A percentile compares a stretch with the other conserved stretches of the same genome.
Conservation (phyloP, 2,329 filamentous ascomycete genomes). For the Hymenoscyphus linearis region DNA sequence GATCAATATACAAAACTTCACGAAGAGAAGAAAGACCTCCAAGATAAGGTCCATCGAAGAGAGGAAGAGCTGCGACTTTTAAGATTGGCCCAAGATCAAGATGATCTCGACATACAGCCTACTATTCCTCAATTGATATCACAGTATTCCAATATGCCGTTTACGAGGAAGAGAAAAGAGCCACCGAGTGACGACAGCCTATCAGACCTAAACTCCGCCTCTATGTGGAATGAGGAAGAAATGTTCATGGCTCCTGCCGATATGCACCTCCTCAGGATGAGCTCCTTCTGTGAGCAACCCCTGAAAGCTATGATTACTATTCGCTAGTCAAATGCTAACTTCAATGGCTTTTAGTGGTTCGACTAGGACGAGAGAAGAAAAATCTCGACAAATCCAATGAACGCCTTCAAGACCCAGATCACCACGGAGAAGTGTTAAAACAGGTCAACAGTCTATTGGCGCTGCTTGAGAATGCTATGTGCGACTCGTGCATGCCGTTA, state of each 20-base stretch:
- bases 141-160: neutral
- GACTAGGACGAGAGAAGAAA: constrained; percentile 10
- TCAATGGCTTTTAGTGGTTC: constrained; percentile 11
- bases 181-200: too few relatives aligned
- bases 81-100: neutral
- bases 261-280: constrained; percentile 13
- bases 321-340: neutral
- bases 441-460: constrained; percentile 11
- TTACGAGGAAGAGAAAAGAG: neutral
- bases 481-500: constrained; percentile 18
- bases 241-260: constrained; percentile 2
- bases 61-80: constrained; percentile 15
- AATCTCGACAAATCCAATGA: constrained; percentile 10
- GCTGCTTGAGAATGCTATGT: constrained; percentile 15
- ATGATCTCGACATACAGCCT: neutral
- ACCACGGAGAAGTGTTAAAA: constrained; percentile 15
- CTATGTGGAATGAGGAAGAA: constrained; percentile 5
- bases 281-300: constrained; percentile 11
- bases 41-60: constrained; percentile 19
- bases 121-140: neutral
- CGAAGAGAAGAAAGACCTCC: constrained; percentile 21
- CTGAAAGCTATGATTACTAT: neutral
- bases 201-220: constrained; percentile 3
- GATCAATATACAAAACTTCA: constrained; percentile 22
- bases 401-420: constrained; percentile 11